Evolutionary conservation across 768 basidiomycete genomes (phyloP), one percentile per base, ranked within the genome.

Genomic region (Termitomyces sp.): DNA sequence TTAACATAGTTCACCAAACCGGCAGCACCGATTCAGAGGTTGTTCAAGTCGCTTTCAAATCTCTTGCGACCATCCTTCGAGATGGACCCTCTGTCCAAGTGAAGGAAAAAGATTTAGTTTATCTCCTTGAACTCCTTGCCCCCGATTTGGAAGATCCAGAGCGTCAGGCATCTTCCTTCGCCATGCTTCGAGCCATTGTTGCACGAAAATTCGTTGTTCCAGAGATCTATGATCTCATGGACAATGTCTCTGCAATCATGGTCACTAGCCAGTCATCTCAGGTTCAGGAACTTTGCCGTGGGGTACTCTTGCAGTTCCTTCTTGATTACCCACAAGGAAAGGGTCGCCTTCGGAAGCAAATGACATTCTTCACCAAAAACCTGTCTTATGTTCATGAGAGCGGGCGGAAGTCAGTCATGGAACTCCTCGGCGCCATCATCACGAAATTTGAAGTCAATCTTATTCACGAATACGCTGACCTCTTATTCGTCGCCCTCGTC

Each of bases 151-250:
- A 98, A 68, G 96, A 98, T 32, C 85, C 89, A 0, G 77, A 77
- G 12, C 85, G 93, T 6, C 97, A 99, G 69, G 82, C 81, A 3
- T 80, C 92, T 9, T 88, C 91, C 7, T 98, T 99, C 68, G 74
- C 89, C 1, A 81, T 98, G 62, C 81, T 99, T 15, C 88, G 93
- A 10, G 89, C 94, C 23, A 93, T 98, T 60, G 86, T 98, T 15
- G 81, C 88, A 5, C 85, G 95, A 31, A 92, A 91, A 65, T 90
- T 98, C 58, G 86, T 98, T 31, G 91, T 96, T 0, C 92, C 92
- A 0, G 97, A 98, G 70, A 88, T 99, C 48, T 99, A 99, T 72
- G 95, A 98, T 68, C 72, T 95, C 33, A 98, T 99, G 95, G 91
- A 92, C 56, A 85, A 86, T 55, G 86, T 98, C 20, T 86, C 93